phyloP scores from a whole-genome alignment of 2,329 filamentous ascomycete genomes.

The Spiromastix sp. region DNA sequence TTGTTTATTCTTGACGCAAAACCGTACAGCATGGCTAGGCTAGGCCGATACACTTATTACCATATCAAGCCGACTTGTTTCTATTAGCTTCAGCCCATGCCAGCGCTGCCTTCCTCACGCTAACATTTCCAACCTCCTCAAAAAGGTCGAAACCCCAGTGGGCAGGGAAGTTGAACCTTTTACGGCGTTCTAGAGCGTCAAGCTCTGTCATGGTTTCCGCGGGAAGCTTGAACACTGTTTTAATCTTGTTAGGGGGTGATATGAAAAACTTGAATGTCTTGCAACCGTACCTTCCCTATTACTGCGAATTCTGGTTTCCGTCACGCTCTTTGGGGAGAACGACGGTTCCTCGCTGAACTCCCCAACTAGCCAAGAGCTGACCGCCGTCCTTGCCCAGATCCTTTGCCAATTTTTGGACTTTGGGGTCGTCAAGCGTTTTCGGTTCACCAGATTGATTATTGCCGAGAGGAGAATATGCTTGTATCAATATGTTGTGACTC shows the following conservation, averaged over 20 bases:
- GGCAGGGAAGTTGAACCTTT: slow-evolving; percentile 23
- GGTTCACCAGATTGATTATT: slow-evolving; percentile 48
- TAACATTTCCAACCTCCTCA: slow-evolving; percentile 18
- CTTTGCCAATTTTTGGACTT: slow-evolving; percentile 51
- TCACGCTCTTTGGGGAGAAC: slow-evolving; percentile 47
- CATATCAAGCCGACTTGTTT: not conserved
- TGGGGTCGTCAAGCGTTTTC: slow-evolving; percentile 47
- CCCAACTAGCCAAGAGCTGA: slow-evolving; percentile 45
- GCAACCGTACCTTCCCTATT: slow-evolving; percentile 35
- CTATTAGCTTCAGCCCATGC: not conserved
- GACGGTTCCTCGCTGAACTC: slow-evolving; percentile 42
- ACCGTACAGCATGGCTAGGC: not conserved
- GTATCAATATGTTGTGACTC: slow-evolving; percentile 43
- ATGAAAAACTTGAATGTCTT: too few relatives aligned
- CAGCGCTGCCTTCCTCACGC: not conserved
- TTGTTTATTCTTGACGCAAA: too few relatives aligned
- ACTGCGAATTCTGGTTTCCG: slow-evolving; percentile 36
- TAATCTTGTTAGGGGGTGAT: too few relatives aligned
- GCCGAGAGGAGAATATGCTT: slow-evolving; percentile 51
- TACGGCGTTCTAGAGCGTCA: too few relatives aligned
- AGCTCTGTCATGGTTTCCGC: too few relatives aligned
- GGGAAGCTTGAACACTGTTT: too few relatives aligned
- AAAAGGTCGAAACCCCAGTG: slow-evolving; percentile 26
- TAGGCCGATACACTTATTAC: not conserved
- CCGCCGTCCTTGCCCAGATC: slow-evolving; percentile 47